Conservation (phyloP, 225 moss, liverwort and hornwort species). For the Rhytidiadelphus loreus region DNA sequence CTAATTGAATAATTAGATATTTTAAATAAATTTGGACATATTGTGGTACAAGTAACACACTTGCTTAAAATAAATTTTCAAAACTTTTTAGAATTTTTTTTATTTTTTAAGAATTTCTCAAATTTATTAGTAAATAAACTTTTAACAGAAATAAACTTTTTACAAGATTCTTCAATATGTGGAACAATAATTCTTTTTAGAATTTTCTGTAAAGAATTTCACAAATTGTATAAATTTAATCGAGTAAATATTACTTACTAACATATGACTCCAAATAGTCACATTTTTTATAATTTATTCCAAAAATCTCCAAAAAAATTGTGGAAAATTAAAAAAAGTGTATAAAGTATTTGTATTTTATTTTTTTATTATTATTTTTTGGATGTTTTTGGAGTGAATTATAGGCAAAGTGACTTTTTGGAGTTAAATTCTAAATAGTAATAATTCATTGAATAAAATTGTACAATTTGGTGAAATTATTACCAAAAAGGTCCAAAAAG, state of each 20-base stretch:
- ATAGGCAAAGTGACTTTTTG: background rate
- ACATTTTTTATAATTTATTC: background rate
- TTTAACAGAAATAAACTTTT: background rate
- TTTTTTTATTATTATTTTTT: background rate
- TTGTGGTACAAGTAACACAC: background rate
- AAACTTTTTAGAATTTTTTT: fast-evolving
- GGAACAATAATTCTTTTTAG: no score
- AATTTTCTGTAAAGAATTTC: background rate
- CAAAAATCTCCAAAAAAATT: background rate
- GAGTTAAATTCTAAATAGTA: background rate
- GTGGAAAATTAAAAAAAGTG: fast-evolving
- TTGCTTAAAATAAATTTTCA: background rate
- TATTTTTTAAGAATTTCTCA: background rate
- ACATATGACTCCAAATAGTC: background rate
- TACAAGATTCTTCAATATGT: background rate
- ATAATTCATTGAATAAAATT: no score
- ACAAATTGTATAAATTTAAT: background rate
- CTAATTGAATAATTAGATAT: background rate
- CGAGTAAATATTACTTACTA: background rate
- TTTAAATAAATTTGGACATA: background rate
- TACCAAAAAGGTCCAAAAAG: background rate
- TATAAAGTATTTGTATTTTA: background rate
- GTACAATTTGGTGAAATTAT: background rate
- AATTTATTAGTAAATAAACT: background rate
- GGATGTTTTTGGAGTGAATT: background rate